phyloP scores from a whole-genome alignment of 2,329 filamentous ascomycete species.

The Fusarium sp. region DNA sequence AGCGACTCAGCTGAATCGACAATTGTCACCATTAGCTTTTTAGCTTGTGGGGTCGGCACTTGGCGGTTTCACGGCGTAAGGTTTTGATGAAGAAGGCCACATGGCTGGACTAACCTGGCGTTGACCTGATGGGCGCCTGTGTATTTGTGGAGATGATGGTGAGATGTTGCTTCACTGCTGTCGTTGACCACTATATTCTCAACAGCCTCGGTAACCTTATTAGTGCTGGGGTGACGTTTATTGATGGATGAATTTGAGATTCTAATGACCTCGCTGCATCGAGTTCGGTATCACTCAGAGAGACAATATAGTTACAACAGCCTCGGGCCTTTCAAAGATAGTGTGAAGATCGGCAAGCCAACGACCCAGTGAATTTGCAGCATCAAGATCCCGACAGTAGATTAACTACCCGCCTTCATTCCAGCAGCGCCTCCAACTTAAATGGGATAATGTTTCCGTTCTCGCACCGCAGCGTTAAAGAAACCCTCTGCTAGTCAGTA shows the following conservation, averaged over 20 bases:
- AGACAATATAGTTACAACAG: background rate
- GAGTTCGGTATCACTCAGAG: too few species aligned
- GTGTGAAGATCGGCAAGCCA: background rate
- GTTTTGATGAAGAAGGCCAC: background rate
- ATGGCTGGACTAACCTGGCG: background rate
- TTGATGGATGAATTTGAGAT: background rate
- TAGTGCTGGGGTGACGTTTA: background rate
- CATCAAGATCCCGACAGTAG: background rate
- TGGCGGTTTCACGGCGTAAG: background rate
- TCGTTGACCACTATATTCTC: background rate
- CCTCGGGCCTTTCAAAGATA: background rate
- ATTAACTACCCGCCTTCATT: background rate
- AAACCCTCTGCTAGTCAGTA: background rate
- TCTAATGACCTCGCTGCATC: too few species aligned
- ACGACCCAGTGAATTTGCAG: background rate
- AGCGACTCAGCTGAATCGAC: background rate
- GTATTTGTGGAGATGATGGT: rapidly evolving
- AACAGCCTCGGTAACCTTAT: background rate
- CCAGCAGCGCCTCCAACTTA: background rate
- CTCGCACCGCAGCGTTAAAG: background rate
- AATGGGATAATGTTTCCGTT: background rate
- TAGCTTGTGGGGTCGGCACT: background rate
- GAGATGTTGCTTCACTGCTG: too few species aligned
- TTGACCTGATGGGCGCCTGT: background rate
- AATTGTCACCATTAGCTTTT: background rate